A percentile compares a stretch with the other conserved stretches of the same genome.
Evolutionary conservation across 1,284 basidiomycete species (phyloP).

Genomic region (Puccinia coronata): DNA sequence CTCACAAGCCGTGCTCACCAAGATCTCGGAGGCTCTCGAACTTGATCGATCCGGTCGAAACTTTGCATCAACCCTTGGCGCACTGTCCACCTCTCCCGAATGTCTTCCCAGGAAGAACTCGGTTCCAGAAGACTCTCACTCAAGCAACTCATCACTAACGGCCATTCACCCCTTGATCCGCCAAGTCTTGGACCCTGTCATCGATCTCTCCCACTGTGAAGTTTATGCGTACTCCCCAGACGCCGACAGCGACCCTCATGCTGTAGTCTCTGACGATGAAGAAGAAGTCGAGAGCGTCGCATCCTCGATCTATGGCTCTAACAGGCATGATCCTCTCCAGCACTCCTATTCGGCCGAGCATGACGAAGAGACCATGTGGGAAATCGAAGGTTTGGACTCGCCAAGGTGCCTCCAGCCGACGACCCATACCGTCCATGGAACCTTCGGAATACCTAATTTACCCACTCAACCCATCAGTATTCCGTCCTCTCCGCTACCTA

Average conservation of each 20-base stretch:
- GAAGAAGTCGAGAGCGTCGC: slow-evolving; percentile 60
- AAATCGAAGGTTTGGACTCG: slow-evolving; percentile 25
- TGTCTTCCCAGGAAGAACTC: slow-evolving; percentile 49
- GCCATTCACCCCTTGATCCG: slow-evolving; percentile 78
- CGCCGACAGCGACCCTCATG: slow-evolving; percentile 91
- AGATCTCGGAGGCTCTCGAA: slow-evolving; percentile 72
- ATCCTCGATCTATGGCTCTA: slow-evolving; percentile 35
- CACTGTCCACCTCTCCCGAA: slow-evolving; percentile 50
- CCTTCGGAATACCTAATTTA: background rate
- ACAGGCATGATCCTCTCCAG: slow-evolving; percentile 22
- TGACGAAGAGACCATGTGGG: slow-evolving; percentile 29
- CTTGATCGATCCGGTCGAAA: slow-evolving; percentile 35
- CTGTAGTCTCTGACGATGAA: slow-evolving; percentile 66
- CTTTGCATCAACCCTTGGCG: slow-evolving; percentile 47
- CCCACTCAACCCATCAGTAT: slow-evolving; percentile 4
- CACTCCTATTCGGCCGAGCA: background rate
- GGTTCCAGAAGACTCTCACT: slow-evolving; percentile 53
- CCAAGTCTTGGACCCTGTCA: slow-evolving; percentile 83
- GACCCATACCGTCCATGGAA: background rate
- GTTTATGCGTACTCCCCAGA: slow-evolving; percentile 94
- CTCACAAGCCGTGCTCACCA: slow-evolving; percentile 71
- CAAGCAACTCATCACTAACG: slow-evolving; percentile 55
- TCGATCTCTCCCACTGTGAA: slow-evolving; percentile 87
- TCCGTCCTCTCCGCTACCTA: slow-evolving; percentile 3
- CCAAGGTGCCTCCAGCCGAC: background rate